Evolutionary conservation across 2,329 filamentous ascomycete species (phyloP).

Genomic region (Zymoseptoria tritici): DNA sequence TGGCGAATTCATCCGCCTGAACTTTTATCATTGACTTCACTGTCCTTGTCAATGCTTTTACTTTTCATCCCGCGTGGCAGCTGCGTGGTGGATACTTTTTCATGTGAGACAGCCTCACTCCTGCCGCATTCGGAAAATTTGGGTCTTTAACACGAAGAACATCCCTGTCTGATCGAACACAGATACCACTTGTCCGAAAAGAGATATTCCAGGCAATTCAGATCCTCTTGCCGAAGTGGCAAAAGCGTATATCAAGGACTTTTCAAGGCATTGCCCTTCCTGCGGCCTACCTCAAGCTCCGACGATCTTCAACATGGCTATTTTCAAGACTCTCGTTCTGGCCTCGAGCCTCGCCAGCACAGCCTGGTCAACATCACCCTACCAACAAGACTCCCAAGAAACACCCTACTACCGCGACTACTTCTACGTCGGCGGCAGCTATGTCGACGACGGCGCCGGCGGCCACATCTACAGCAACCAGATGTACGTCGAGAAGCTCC

Average conservation of each 20-base stretch:
- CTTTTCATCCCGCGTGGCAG: not conserved
- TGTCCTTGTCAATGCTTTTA: not conserved
- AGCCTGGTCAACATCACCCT: not conserved
- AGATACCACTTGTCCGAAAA: not conserved
- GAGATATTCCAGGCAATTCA: not conserved
- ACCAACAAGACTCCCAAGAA: not conserved
- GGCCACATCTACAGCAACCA: constrained; percentile 32
- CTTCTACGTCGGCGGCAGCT: constrained; percentile 22
- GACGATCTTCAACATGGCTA: not conserved
- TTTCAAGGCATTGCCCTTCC: not conserved
- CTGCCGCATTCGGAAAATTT: not conserved
- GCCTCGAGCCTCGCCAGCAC: not conserved
- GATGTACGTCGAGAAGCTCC: constrained; percentile 49
- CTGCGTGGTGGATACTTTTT: not conserved
- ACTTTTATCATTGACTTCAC: not conserved
- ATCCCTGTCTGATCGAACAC: not conserved
- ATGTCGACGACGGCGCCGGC: constrained; percentile 13
- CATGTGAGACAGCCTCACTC: not conserved
- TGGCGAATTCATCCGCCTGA: not conserved
- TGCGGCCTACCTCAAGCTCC: not conserved
- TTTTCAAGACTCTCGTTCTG: not conserved
- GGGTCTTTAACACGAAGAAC: not conserved
- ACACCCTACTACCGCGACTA: constrained; percentile 1
- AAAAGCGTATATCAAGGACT: not conserved
- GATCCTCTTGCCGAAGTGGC: not conserved